phyloP scores from a whole-genome alignment of 495 filamentous ascomycete species.

The Patellaria atrata region DNA sequence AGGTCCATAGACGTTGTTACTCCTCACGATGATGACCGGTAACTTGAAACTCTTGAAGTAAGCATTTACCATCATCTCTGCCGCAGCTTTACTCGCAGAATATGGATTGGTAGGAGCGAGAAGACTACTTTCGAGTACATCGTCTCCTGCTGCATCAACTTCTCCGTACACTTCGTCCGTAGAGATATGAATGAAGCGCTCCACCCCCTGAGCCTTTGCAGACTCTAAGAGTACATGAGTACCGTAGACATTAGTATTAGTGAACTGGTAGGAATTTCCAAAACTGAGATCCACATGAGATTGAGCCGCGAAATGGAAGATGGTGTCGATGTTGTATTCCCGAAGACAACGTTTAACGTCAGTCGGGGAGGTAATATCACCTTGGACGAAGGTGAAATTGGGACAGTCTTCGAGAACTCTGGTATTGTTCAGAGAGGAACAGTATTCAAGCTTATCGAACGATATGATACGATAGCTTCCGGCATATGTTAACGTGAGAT shows the following conservation, averaged over 20 bases:
- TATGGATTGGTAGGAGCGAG: constrained; percentile 65
- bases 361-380: constrained; percentile 48
- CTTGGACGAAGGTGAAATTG: constrained; percentile 64
- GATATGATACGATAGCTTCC: constrained; percentile 57
- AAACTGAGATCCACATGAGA: constrained; percentile 62
- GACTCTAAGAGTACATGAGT: constrained; percentile 60
- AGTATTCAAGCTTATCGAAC: constrained; percentile 66
- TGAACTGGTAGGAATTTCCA: constrained; percentile 56
- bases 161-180: constrained; percentile 73
- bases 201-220: constrained; percentile 46
- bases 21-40: constrained; percentile 54
- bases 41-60: constrained; percentile 60
- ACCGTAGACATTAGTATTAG: constrained; percentile 55
- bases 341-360: constrained; percentile 46
- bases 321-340: constrained; percentile 51
- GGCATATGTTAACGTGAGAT: constrained; percentile 50
- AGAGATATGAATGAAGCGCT: constrained; percentile 55
- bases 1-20: constrained; percentile 70
- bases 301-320: constrained; percentile 66
- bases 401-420: constrained; percentile 39
- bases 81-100: constrained; percentile 61
- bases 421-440: constrained; percentile 57
- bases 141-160: constrained; percentile 45
- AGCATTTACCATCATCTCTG: constrained; percentile 66
- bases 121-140: constrained; percentile 44